phyloP scores from a whole-genome alignment of 257 asterid genomes.

The Solanum virginianum region DNA sequence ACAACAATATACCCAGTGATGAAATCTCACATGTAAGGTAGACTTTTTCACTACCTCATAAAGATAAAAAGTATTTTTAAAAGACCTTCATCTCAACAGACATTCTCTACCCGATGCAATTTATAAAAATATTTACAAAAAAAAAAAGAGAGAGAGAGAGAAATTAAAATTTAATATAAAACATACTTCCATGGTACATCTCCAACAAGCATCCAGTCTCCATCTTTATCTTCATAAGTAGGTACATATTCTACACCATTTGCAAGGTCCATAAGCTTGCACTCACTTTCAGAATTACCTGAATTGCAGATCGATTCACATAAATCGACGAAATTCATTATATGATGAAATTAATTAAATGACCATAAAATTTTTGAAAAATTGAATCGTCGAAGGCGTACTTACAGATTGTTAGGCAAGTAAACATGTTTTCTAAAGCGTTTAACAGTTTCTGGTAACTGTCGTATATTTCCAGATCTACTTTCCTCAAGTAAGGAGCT shows the following conservation, averaged over 20 bases:
- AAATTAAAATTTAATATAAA: not conserved
- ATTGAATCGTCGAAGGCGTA: not conserved
- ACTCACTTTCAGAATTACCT: slow-evolving; percentile 46
- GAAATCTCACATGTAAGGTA: too few species aligned
- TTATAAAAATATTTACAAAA: too few species aligned
- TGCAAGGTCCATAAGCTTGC: slow-evolving; percentile 39
- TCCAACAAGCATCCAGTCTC: slow-evolving; percentile 86
- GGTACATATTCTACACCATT: slow-evolving; percentile 66
- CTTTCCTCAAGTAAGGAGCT: slow-evolving; percentile 65
- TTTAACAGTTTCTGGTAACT: slow-evolving; percentile 38
- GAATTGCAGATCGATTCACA: not conserved
- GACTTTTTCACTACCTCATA: too few species aligned
- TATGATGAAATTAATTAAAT: not conserved
- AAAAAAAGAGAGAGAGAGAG: too few species aligned
- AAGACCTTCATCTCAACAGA: too few species aligned
- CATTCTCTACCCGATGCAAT: too few species aligned
- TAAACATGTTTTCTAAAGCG: slow-evolving; percentile 49
- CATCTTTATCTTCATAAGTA: slow-evolving; percentile 79
- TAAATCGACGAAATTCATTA: not conserved
- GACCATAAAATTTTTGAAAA: not conserved
- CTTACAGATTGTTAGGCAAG: slow-evolving; percentile 49
- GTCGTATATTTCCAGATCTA: slow-evolving; percentile 38
- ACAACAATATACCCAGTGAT: too few species aligned
- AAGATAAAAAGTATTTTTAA: accelerated
- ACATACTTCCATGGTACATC: slow-evolving; percentile 84